phyloP scores from a whole-genome alignment of 129 eudicot species.

The Calendula officinalis region DNA sequence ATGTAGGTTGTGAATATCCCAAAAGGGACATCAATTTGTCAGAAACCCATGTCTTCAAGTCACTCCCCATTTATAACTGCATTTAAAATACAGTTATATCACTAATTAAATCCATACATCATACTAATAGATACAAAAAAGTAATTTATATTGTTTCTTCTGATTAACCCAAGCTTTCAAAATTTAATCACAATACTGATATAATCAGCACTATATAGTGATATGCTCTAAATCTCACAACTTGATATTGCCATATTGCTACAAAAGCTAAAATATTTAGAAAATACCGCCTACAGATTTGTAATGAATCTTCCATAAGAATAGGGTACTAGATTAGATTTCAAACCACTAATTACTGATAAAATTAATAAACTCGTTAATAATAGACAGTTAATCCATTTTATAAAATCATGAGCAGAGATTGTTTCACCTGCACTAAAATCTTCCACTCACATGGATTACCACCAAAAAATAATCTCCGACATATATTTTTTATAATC shows the following conservation, averaged over 20 bases:
- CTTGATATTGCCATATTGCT: neutral
- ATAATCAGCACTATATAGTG: neutral
- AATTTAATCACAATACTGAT: neutral
- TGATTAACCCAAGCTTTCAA: neutral
- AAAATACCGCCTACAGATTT: neutral
- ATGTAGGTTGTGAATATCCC: constrained; percentile 79
- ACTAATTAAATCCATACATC: neutral
- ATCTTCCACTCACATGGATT: too few species aligned
- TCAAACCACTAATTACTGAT: too few species aligned
- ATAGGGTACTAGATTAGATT: neutral
- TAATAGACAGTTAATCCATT: too few species aligned
- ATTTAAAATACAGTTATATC: constrained; percentile 8
- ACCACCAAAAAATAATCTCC: too few species aligned
- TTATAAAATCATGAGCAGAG: too few species aligned
- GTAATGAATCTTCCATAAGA: neutral
- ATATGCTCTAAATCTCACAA: neutral
- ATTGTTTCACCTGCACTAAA: too few species aligned
- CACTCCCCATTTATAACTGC: constrained; percentile 61
- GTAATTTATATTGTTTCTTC: neutral
- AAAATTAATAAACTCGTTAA: too few species aligned
- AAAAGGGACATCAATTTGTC: constrained; percentile 76
- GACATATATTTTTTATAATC: too few species aligned
- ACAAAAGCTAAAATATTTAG: neutral
- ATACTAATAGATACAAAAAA: neutral
- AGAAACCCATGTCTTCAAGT: constrained; percentile 84